phyloP scores from a whole-genome alignment of 2,329 filamentous ascomycete genomes.

The Cercospora sp. region DNA sequence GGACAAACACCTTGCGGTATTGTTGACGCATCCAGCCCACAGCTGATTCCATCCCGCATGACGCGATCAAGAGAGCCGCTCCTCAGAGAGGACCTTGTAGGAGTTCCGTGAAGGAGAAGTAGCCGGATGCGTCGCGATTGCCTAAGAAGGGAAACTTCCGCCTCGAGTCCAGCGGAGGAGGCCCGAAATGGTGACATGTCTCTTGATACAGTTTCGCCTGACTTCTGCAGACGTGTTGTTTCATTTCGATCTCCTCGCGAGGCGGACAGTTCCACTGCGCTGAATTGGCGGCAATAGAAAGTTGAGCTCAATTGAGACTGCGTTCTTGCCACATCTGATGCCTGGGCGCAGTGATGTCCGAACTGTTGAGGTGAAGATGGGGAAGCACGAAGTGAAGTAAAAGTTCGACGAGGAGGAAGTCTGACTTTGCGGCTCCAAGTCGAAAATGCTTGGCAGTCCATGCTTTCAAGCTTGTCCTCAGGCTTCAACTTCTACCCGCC shows the following conservation, averaged over 20 bases:
- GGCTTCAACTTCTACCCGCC: background rate
- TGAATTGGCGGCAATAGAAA: background rate
- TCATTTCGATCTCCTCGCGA: background rate
- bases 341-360: background rate
- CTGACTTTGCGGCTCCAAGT: background rate
- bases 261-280: background rate
- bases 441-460: slow-evolving; percentile 2
- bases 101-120: slow-evolving; percentile 30
- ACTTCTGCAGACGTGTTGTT: background rate
- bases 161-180: background rate
- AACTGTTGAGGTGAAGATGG: background rate
- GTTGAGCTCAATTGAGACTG: background rate
- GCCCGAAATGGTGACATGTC: background rate
- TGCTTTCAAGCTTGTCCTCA: background rate
- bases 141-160: background rate
- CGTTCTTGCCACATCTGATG: background rate
- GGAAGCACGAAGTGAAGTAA: background rate
- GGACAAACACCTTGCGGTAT: slow-evolving; percentile 15
- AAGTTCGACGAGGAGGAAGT: background rate
- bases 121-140: slow-evolving; percentile 35
- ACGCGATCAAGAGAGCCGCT: slow-evolving; percentile 36
- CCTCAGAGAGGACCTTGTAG: slow-evolving; percentile 36
- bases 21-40: slow-evolving; percentile 33
- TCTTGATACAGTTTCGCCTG: background rate
- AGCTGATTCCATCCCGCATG: slow-evolving; percentile 34